These are phyloP conservation scores for Ogataea trehaloabstinens DNA, from an alignment of 805 yeast species.

Conservation along the genomic window DNA sequence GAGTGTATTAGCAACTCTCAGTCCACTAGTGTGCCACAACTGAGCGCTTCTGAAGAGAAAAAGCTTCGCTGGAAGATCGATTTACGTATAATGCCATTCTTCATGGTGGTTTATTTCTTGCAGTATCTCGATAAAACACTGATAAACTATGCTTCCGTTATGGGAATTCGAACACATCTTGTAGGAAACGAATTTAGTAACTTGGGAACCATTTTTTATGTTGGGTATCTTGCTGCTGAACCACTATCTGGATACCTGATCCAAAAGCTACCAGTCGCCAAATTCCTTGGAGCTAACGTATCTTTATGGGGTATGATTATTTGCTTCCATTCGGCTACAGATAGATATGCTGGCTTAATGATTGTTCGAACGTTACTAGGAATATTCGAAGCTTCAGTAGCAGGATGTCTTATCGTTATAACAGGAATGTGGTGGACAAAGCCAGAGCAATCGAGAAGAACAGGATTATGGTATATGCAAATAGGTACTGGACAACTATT, in stretches of 20 bases:
- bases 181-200: conserved; percentile 33
- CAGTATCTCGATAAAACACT: conserved; percentile 36
- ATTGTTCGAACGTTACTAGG: conserved; percentile 48
- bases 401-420: conserved; percentile 12
- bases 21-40: neutral
- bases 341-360: conserved; percentile 40
- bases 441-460: conserved; percentile 23
- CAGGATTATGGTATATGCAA: conserved; percentile 22
- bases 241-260: conserved; percentile 19
- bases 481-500: conserved; percentile 23
- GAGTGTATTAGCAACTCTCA: neutral
- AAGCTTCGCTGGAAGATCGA: conserved; percentile 43
- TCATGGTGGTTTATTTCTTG: conserved; percentile 40
- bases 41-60: conserved; percentile 1
- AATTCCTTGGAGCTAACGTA: conserved; percentile 34
- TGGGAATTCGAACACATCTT: conserved; percentile 36
- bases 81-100: conserved; percentile 44
- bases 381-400: conserved; percentile 27
- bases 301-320: conserved; percentile 43
- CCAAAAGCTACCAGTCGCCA: conserved; percentile 32
- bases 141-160: conserved; percentile 39
- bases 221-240: conserved; percentile 50
- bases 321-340: conserved; percentile 42
- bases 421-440: conserved; percentile 25
- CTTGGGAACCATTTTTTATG: conserved; percentile 46